Evolutionary conservation across 768 basidiomycete genomes (phyloP).

Genomic region (Kwoniella europaea): DNA sequence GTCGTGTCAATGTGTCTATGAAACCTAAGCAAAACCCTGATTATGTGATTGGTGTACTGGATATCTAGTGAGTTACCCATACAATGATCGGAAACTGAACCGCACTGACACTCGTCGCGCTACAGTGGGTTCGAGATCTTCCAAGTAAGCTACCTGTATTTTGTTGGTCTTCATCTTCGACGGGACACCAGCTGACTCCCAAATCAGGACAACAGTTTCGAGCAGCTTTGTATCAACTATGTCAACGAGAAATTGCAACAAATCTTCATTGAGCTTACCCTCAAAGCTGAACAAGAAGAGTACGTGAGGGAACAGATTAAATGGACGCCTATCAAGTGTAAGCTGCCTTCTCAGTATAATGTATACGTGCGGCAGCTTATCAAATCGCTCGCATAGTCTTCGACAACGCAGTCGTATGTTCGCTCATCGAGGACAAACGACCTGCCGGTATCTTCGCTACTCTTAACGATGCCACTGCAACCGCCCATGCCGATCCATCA

Average conservation of each 20-base stretch:
- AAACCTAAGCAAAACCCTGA: constrained; percentile 74
- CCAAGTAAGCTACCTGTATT: constrained; percentile 62
- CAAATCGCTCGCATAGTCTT: constrained; percentile 46
- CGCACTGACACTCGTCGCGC: constrained; percentile 8
- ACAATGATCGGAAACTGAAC: neutral
- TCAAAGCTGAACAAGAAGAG: constrained; percentile 99
- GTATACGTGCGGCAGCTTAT: neutral
- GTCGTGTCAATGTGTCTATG: constrained; percentile 94
- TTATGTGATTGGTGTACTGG: constrained; percentile 91
- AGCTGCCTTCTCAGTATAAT: constrained; percentile 9
- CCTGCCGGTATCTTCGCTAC: constrained; percentile 98
- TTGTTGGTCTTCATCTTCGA: neutral
- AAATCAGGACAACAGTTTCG: constrained; percentile 56
- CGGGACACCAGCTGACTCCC: neutral
- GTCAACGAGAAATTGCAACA: constrained; percentile 99
- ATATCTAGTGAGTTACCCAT: constrained; percentile 71
- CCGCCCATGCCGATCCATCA: constrained; percentile 93
- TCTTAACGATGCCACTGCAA: constrained; percentile 97
- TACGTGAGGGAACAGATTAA: constrained; percentile 98
- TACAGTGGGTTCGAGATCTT: constrained; percentile 91
- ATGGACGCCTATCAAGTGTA: constrained; percentile 97
- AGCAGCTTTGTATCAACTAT: constrained; percentile 98
- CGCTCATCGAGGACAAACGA: constrained; percentile 92
- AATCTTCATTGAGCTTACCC: constrained; percentile 97
- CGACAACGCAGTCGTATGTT: constrained; percentile 77